Evolutionary conservation across 108 stramenopile species (phyloP).

Genomic region (Chaetoceros muelleri): DNA sequence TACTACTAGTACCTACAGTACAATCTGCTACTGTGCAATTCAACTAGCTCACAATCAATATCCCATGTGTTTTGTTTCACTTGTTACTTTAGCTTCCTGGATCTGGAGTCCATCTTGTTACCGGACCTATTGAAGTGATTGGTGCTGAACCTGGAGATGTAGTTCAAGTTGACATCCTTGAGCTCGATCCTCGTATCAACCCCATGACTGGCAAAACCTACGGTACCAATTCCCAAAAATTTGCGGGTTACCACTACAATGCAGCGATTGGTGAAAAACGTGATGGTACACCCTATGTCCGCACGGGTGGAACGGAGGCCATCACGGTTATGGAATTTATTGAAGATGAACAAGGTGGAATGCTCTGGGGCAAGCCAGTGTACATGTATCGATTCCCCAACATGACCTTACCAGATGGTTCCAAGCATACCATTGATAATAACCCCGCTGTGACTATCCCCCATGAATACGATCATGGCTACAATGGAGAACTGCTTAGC

Average conservation of each 20-base stretch:
- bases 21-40: too few relatives aligned
- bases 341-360: conserved; percentile 11
- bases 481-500: conserved; percentile 10
- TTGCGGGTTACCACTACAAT: conserved; percentile 23
- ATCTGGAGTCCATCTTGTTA: conserved; percentile 18
- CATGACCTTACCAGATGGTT: conserved; percentile 18
- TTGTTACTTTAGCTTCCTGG: too few relatives aligned
- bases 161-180: conserved; percentile 17
- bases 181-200: conserved; percentile 20
- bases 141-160: conserved; percentile 19
- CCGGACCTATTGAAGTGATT: conserved; percentile 14
- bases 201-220: conserved; percentile 12
- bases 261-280: conserved; percentile 6
- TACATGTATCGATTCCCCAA: conserved; percentile 18
- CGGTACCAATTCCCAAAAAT: conserved; percentile 25
- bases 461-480: conserved; percentile 16
- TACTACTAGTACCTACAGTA: too few relatives aligned
- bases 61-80: too few relatives aligned
- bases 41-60: too few relatives aligned
- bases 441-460: conserved; percentile 15
- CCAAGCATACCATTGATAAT: conserved; percentile 13
- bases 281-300: conserved; percentile 19
- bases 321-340: conserved; percentile 21
- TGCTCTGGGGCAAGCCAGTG: conserved; percentile 18
- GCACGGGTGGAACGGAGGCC: conserved; percentile 18